Evolutionary conservation across 1,139 yeast species (phyloP).

Genomic region (Blastobotrys arbuscula): DNA sequence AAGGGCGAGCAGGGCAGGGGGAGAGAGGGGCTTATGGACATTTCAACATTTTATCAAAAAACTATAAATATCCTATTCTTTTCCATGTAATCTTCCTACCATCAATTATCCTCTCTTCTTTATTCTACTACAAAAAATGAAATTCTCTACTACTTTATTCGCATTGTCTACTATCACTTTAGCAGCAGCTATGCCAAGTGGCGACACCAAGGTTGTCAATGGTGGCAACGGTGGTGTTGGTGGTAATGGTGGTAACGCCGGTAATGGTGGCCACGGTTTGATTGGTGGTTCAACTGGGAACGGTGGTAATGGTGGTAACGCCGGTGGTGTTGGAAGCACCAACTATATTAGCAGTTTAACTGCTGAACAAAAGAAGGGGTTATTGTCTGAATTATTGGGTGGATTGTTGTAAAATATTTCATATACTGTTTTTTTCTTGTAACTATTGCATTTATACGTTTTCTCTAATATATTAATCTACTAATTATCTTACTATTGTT

Average conservation of each 20-base stretch:
- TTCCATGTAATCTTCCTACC: too few relatives aligned
- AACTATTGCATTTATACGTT: too few relatives aligned
- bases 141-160: constrained; percentile 6
- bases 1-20: too few relatives aligned
- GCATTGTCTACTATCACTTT: not conserved
- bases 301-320: constrained; percentile 1
- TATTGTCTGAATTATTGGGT: not conserved
- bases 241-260: not conserved
- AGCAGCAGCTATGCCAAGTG: not conserved
- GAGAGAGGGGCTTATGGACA: too few relatives aligned
- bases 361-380: not conserved
- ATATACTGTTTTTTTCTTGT: too few relatives aligned
- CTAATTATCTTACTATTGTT: too few relatives aligned
- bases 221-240: constrained; percentile 7
- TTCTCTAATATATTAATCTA: too few relatives aligned
- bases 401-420: not conserved
- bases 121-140: not conserved
- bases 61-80: not conserved
- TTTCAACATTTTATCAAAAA: too few relatives aligned
- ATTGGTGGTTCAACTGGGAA: constrained; percentile 2
- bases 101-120: too few relatives aligned
- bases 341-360: not conserved
- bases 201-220: not conserved
- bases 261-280: not conserved
- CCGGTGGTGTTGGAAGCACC: not conserved